Evolutionary conservation across 805 yeast species (phyloP), one percentile per base, ranked within the genome.

Genomic region (Suhomyces pyralidae): DNA sequence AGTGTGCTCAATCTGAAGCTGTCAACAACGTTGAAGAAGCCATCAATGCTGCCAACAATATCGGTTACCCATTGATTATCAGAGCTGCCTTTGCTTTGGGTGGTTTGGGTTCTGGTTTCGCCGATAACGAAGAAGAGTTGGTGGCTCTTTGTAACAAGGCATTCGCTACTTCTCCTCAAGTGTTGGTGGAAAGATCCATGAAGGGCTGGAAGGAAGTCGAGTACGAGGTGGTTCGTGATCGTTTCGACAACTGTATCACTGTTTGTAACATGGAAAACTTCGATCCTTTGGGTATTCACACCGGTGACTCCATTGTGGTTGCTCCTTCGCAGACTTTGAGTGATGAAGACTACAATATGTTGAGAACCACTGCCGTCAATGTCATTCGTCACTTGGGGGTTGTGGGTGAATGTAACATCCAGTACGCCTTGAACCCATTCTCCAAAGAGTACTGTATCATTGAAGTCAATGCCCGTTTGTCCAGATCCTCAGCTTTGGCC

Each of bases 141-240:
- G 80, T 86, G 53, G 92, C 83, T 45, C 80, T 93, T 60, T 91
- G 97, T 78, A 83, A 84, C 66, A 85, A 88, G 68, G 97, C 98
- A 0, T 91, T 93, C 70, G 97, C 98, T 49, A 83, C 96, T 26
- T 87, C 97, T 52, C 97, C 99, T 10, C 99, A 93, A 77, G 96
- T 93, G 52, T 80, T 93, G 58, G 94, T 93, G 57, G 99, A 93
- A 79, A 84, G 85, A 69, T 90, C 97, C 46, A 89, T 93, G 96
- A 94, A 94, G 78, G 99, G 99, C 58, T 93, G 99, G 99, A 93
- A 93, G 73, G 99, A 93, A 77, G 88, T 93, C 63, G 99, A 93
- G 77, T 93, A 93, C 73, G 99, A 93, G 76, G 99, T 93, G 71
- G 99, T 93, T 51, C 90, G 99, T 73, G 99, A 93, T 76, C 92